phyloP scores from a whole-genome alignment of 2,329 filamentous ascomycete genomes.

The Periglandula ipomoeae region DNA sequence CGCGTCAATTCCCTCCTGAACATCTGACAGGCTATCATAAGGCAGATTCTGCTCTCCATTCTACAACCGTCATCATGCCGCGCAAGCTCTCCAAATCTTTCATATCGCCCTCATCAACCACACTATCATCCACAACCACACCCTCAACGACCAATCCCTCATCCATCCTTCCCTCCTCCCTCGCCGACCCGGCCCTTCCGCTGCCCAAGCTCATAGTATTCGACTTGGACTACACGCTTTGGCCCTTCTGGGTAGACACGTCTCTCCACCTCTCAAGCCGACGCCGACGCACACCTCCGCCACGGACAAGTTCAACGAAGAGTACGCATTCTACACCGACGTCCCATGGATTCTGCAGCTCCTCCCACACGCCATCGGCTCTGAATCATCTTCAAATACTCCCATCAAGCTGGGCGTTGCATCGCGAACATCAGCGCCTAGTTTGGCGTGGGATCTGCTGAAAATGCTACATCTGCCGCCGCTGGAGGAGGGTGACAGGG shows the following conservation, averaged over 20 bases:
- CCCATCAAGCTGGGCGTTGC: conserved; percentile 57
- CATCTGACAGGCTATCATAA: too few relatives aligned
- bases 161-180: conserved; percentile 27
- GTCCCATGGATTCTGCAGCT: conserved; percentile 55
- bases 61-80: too few relatives aligned
- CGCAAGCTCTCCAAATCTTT: conserved; percentile 23
- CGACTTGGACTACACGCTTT: conserved; percentile 97
- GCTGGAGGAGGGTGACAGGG: conserved; percentile 19
- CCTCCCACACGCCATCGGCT: conserved; percentile 31
- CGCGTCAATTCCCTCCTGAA: too few relatives aligned
- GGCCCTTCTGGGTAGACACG: conserved; percentile 97
- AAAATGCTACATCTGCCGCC: conserved; percentile 56
- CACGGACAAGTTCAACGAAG: conserved; percentile 52
- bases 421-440: conserved; percentile 70
- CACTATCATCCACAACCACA: conserved; percentile 1
- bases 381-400: conserved; percentile 11
- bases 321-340: conserved; percentile 61
- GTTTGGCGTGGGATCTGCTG: conserved; percentile 72
- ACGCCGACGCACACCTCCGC: conserved; percentile 32
- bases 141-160: background rate
- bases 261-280: conserved; percentile 59
- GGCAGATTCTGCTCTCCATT: too few relatives aligned
- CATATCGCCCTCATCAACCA: conserved; percentile 4
- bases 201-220: conserved; percentile 82
- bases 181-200: conserved; percentile 47